A percentile compares a stretch with the other conserved stretches of the same genome.
Conservation (phyloP, 1,139 yeast genomes). For the Protomyces arabidopsidicola region DNA sequence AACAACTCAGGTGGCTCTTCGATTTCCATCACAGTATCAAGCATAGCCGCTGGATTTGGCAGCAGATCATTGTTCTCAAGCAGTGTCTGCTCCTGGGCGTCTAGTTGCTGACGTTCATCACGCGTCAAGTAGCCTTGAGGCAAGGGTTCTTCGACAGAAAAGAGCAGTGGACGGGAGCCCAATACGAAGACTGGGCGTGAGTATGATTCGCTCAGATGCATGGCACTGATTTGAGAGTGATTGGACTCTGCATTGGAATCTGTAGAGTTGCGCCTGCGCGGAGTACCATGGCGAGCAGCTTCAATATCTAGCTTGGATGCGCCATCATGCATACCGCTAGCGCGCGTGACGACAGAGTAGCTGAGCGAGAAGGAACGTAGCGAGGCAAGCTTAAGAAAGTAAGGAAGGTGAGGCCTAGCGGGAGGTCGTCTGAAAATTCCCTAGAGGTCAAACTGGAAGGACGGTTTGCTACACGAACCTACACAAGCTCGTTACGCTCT, state of each 20-base stretch:
- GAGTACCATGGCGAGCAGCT: neutral
- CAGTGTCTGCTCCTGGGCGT: slow-evolving; percentile 12
- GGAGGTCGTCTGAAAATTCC: too few species aligned
- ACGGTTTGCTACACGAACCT: too few species aligned
- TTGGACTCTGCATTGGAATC: slow-evolving; percentile 8
- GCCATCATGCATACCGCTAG: neutral
- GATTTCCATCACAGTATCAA: slow-evolving; percentile 20
- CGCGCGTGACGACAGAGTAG: neutral
- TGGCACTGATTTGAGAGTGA: slow-evolving; percentile 15
- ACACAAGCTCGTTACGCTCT: too few species aligned
- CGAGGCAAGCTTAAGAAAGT: too few species aligned
- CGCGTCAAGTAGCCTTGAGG: slow-evolving; percentile 22
- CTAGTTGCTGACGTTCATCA: slow-evolving; percentile 14
- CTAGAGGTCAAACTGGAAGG: too few species aligned
- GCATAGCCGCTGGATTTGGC: slow-evolving; percentile 13
- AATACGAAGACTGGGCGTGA: slow-evolving; percentile 22
- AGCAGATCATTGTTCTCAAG: slow-evolving; percentile 17
- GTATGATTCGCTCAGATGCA: slow-evolving; percentile 22
- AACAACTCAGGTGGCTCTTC: slow-evolving; percentile 1
- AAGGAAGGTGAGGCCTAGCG: too few species aligned
- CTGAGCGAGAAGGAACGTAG: too few species aligned
- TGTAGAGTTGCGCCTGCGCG: neutral
- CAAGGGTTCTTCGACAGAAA: slow-evolving; percentile 7
- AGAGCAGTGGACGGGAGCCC: slow-evolving; percentile 14
- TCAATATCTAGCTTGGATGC: neutral